phyloP scores from a whole-genome alignment of 2,329 filamentous ascomycete genomes.

The Apiospora marii region DNA sequence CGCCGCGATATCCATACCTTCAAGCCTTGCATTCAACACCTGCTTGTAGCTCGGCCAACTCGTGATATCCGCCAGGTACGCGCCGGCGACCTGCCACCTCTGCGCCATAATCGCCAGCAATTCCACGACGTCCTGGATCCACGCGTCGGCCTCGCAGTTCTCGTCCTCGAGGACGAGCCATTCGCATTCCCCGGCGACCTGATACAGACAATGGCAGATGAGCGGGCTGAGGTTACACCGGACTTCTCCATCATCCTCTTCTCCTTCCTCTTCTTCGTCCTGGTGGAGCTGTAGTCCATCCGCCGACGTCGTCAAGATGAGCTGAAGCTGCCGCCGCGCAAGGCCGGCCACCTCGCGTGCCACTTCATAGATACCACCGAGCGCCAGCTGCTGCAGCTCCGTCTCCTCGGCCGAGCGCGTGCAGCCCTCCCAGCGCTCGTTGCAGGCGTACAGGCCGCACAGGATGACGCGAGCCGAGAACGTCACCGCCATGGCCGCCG shows the following conservation, averaged over 20 bases:
- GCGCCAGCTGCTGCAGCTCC: conserved; percentile 29
- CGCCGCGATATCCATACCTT: not conserved
- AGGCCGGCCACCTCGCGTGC: not conserved
- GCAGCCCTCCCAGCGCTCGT: conserved; percentile 29
- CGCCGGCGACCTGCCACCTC: conserved; percentile 32
- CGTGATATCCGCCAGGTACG: conserved; percentile 7
- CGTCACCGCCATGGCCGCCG: conserved; percentile 24
- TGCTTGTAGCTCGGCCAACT: not conserved
- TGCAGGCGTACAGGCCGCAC: conserved; percentile 32
- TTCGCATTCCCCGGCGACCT: conserved; percentile 30
- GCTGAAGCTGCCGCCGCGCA: conserved; percentile 27
- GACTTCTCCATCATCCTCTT: not conserved
- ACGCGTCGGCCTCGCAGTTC: conserved; percentile 25
- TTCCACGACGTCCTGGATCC: conserved; percentile 29
- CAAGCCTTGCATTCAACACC: not conserved
- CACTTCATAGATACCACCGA: conserved; percentile 29
- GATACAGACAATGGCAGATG: conserved; percentile 31
- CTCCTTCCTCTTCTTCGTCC: not conserved
- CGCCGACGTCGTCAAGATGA: conserved; percentile 19
- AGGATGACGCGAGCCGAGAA: conserved; percentile 32
- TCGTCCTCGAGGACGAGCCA: conserved; percentile 32
- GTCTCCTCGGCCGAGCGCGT: conserved; percentile 32
- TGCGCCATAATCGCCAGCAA: conserved; percentile 28
- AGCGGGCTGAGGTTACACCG: conserved; percentile 27
- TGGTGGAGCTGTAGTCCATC: not conserved